phyloP scores from a whole-genome alignment of 2,329 filamentous ascomycete genomes.

The Sphaceloma murrayae region DNA sequence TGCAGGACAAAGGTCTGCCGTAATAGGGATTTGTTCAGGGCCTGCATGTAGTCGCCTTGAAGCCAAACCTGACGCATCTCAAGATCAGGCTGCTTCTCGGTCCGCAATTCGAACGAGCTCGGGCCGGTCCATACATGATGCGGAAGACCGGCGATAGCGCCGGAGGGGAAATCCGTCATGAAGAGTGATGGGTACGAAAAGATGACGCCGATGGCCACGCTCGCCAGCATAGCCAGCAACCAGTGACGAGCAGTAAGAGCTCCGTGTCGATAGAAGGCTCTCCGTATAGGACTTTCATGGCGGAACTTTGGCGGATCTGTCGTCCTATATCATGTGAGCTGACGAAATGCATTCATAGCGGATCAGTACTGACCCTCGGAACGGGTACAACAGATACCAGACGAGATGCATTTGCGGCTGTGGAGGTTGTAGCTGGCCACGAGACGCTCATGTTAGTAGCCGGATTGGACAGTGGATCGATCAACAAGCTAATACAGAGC shows the following conservation, averaged over 20 bases:
- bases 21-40: conserved; percentile 56
- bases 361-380: conserved; percentile 55
- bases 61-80: conserved; percentile 76
- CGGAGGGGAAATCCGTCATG: conserved; percentile 61
- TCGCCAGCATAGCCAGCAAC: conserved; percentile 61
- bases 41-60: conserved; percentile 71
- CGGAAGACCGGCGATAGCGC: conserved; percentile 61
- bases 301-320: conserved; percentile 61
- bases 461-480: too few species aligned
- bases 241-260: conserved; percentile 63
- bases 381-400: conserved; percentile 55
- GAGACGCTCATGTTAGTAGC: background rate
- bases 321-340: conserved; percentile 46
- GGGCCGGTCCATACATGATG: conserved; percentile 76
- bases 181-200: conserved; percentile 68
- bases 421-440: background rate
- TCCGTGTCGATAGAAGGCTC: conserved; percentile 58
- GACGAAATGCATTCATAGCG: conserved; percentile 10
- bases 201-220: conserved; percentile 59
- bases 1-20: conserved; percentile 53
- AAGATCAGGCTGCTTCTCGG: conserved; percentile 51
- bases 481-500: too few species aligned
- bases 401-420: conserved; percentile 23
- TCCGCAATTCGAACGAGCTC: conserved; percentile 48
- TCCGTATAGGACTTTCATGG: conserved; percentile 55